Evolutionary conservation across 805 yeast genomes (phyloP).

Genomic region (Nakazawaea ambrosiae): DNA sequence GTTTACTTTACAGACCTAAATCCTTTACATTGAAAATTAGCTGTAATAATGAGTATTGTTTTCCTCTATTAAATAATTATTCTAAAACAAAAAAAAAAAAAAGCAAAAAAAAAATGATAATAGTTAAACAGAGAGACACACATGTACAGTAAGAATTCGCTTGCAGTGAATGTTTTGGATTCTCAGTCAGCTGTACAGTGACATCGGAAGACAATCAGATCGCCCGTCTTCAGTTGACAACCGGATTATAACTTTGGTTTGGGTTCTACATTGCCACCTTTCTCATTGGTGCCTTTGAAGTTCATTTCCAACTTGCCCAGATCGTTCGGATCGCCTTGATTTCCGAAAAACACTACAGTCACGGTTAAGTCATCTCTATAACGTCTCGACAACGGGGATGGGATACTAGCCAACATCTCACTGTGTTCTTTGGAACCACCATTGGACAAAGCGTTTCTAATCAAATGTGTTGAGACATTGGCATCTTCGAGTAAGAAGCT

Average conservation of each 20-base stretch:
- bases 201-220: too few species aligned
- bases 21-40: too few species aligned
- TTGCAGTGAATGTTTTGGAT: too few species aligned
- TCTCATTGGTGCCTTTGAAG: conserved; percentile 39
- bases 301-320: conserved; percentile 49
- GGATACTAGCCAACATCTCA: conserved; percentile 81
- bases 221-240: too few species aligned
- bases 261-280: conserved; percentile 49
- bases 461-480: conserved; percentile 87
- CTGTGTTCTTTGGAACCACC: conserved; percentile 89
- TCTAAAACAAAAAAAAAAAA: too few species aligned
- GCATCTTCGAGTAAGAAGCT: conserved; percentile 68
- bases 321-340: conserved; percentile 34
- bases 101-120: too few species aligned
- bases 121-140: too few species aligned
- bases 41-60: too few species aligned
- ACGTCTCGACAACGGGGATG: conserved; percentile 83
- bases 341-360: conserved; percentile 90
- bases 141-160: too few species aligned
- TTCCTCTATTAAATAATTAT: too few species aligned
- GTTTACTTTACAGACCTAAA: too few species aligned
- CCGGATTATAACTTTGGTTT: conserved; percentile 31
- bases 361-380: conserved; percentile 96
- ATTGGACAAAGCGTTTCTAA: conserved; percentile 81
- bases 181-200: too few species aligned